Percentiles rank a stretch among this genome's conserved stretches.
Conservation (phyloP, 1,139 yeast genomes). For the Yarrowia galli region DNA sequence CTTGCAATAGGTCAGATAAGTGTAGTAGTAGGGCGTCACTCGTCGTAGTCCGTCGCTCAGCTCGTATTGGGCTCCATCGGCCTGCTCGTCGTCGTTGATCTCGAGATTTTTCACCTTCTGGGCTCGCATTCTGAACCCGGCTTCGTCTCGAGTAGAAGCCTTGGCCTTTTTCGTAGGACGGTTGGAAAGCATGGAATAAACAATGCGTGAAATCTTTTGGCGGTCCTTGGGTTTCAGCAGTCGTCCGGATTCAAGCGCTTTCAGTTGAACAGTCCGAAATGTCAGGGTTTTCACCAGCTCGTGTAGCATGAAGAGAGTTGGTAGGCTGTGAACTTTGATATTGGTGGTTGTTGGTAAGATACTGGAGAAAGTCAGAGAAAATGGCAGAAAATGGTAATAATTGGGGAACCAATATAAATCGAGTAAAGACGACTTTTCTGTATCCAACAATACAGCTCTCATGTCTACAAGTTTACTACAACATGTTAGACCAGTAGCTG, state of each 20-base stretch:
- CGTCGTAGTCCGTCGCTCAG: conserved; percentile 57
- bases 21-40: conserved; percentile 85
- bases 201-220: conserved; percentile 6
- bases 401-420: no score
- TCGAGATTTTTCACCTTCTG: conserved; percentile 38
- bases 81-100: conserved; percentile 37
- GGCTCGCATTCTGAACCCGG: conserved; percentile 26
- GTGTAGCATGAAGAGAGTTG: conserved; percentile 14
- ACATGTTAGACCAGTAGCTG: no score
- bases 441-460: no score
- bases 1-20: conserved; percentile 90
- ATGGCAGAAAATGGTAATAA: no score
- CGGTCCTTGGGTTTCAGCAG: background rate
- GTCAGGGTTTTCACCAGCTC: conserved; percentile 26
- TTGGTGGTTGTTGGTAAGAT: no score
- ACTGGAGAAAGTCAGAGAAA: no score
- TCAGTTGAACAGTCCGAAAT: background rate
- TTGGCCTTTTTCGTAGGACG: conserved; percentile 1
- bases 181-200: conserved; percentile 4
- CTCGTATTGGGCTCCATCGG: conserved; percentile 26
- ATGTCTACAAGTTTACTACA: no score
- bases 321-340: background rate
- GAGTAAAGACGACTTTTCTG: no score
- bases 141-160: conserved; percentile 15
- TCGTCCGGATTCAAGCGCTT: background rate